Conservation (phyloP, 108 stramenopile species). For the Cylindrotheca closterium region DNA sequence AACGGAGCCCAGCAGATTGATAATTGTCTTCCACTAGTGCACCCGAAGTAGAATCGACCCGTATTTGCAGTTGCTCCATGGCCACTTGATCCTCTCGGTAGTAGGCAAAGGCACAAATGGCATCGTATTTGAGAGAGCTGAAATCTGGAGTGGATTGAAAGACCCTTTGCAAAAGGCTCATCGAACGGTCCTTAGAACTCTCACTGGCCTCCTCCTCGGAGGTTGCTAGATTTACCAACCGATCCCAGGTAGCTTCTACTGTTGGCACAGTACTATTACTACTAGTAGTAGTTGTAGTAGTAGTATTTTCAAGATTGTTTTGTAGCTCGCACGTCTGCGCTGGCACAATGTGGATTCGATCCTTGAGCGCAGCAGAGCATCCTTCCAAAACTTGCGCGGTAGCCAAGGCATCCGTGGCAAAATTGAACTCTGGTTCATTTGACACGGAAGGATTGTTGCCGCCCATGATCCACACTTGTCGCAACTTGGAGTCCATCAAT, state of each 20-base stretch:
- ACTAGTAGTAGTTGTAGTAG: too few relatives aligned
- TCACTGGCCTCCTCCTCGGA: too few relatives aligned
- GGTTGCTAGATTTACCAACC: not conserved
- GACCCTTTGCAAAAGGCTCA: not conserved
- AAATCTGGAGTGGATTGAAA: not conserved
- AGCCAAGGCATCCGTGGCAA: not conserved
- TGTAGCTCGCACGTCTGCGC: not conserved
- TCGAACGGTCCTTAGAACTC: too few relatives aligned
- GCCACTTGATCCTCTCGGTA: not conserved
- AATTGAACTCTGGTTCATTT: not conserved
- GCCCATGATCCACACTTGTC: not conserved
- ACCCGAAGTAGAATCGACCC: too few relatives aligned
- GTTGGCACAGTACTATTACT: not conserved
- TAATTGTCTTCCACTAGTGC: too few relatives aligned
- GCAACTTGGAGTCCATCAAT: not conserved
- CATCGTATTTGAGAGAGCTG: not conserved
- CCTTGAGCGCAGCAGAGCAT: not conserved
- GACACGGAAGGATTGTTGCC: not conserved
- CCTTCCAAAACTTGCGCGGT: not conserved
- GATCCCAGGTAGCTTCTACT: not conserved
- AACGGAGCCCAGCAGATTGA: too few relatives aligned
- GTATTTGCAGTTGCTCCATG: too few relatives aligned
- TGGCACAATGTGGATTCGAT: not conserved
- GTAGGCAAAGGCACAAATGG: not conserved
- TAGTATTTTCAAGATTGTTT: too few relatives aligned